Conservation (phyloP, 2,329 filamentous ascomycete genomes). For the Ophiostoma populinum region DNA sequence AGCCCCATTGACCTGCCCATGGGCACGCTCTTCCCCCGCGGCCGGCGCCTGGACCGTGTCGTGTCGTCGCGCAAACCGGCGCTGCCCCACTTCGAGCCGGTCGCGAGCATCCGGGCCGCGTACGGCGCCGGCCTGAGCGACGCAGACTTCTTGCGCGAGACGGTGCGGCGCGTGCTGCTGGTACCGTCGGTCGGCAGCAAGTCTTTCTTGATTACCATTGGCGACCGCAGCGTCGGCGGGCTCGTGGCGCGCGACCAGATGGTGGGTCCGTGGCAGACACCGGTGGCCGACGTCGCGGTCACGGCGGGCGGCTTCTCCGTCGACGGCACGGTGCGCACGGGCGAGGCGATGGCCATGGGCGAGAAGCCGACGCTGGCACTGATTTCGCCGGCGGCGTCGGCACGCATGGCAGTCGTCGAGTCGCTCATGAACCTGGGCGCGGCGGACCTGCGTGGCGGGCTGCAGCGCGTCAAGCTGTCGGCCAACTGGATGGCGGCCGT, state of each 20-base stretch:
- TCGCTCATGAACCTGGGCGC: constrained; percentile 86
- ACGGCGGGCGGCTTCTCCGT: constrained; percentile 65
- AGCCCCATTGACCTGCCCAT: constrained; percentile 79
- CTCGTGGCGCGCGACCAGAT: constrained; percentile 83
- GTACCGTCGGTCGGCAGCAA: constrained; percentile 91
- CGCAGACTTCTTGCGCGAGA: constrained; percentile 40
- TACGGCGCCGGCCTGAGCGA: constrained; percentile 36
- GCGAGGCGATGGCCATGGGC: constrained; percentile 96
- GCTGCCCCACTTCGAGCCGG: constrained; percentile 55
- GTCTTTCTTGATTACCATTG: constrained; percentile 92
- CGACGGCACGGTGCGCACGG: constrained; percentile 50
- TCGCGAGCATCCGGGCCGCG: constrained; percentile 44
- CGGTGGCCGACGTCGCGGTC: constrained; percentile 85
- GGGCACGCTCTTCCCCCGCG: constrained; percentile 74
- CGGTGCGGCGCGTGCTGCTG: constrained; percentile 63
- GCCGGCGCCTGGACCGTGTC: constrained; percentile 60
- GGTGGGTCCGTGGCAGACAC: constrained; percentile 91
- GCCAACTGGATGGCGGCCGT: constrained; percentile 99
- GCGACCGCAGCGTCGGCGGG: constrained; percentile 80
- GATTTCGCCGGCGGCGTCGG: constrained; percentile 77
- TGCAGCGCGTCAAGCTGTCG: constrained; percentile 70
- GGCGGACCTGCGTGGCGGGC: constrained; percentile 40
- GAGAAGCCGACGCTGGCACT: constrained; percentile 80
- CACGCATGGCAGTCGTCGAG: constrained; percentile 91
- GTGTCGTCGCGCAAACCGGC: constrained; percentile 53